Evolutionary conservation across 1,284 basidiomycete species (phyloP).

Genomic region (Heterobasidion annosum): DNA sequence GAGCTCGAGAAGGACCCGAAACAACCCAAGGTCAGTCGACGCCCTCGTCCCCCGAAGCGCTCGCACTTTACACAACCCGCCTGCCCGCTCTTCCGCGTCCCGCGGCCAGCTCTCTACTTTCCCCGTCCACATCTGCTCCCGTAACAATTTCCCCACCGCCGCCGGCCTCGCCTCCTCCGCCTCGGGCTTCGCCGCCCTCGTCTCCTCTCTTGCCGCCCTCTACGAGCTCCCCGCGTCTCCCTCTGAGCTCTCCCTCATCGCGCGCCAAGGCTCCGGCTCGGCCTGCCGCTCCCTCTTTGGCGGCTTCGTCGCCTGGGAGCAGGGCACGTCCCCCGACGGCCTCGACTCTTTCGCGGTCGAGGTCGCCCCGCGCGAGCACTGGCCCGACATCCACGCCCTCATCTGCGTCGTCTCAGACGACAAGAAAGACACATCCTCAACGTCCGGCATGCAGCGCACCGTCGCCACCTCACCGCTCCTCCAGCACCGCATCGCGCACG

Average conservation of each 20-base stretch:
- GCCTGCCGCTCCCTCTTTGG: constrained; percentile 97
- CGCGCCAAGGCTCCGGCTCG: constrained; percentile 95
- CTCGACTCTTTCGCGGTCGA: constrained; percentile 85
- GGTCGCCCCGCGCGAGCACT: constrained; percentile 81
- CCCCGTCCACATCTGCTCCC: constrained; percentile 82
- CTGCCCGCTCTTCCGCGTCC: not conserved
- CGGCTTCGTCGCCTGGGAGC: constrained; percentile 95
- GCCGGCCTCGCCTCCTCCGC: constrained; percentile 97
- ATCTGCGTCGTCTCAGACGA: constrained; percentile 96
- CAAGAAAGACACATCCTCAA: constrained; percentile 96
- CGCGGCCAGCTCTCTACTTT: constrained; percentile 56
- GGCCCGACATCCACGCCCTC: constrained; percentile 94
- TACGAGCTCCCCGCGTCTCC: constrained; percentile 69
- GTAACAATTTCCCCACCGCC: constrained; percentile 99
- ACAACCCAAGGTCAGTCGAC: constrained; percentile 52
- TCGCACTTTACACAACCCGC: not conserved
- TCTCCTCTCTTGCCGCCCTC: constrained; percentile 81
- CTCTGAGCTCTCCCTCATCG: constrained; percentile 82
- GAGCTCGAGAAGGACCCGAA: constrained; percentile 52
- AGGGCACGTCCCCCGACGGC: constrained; percentile 64
- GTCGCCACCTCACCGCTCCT: constrained; percentile 89
- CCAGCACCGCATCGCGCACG: constrained; percentile 79
- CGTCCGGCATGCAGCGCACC: constrained; percentile 95
- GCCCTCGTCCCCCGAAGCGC: not conserved
- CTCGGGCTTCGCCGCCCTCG: constrained; percentile 93